Base-by-base conservation (phyloP, 352 stramenopile genomes). In the Phytophthora niederhauseri region DNA sequence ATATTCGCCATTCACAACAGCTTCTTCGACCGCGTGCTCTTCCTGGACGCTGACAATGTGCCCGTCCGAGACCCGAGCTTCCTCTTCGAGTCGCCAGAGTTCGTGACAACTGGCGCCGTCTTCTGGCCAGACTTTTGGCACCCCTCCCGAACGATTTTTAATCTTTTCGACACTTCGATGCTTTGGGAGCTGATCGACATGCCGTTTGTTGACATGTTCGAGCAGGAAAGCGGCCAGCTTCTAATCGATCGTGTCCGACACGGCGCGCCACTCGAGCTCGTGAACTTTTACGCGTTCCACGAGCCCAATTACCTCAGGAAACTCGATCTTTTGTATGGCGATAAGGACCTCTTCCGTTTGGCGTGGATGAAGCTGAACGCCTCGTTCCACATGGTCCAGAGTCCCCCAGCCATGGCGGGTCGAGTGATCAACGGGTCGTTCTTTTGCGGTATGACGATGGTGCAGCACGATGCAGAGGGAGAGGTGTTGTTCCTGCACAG, bases 111-210 rank as follows among this genome's bases (percentile, higher is more conserved):
- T 3, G 81, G 82, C 0, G 81, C 85, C 6, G 38, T 93, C 3
- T 91, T 93, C 61, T 93, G 83, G 83, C 84, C 84, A 2, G 84
- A 92, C 52, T 89, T 89, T 53, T 92, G 80, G 80, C 82, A 91
- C 56, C 78, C 80, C 14, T 31, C 28, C 28, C 28, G 28, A 31
- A 31, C 28, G 28, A 31, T 31, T 31, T 31, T 31, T 31, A 31
- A 31, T 6, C 28, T 31, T 31, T 31, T 31, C 7, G 28, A 31
- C 28, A 31, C 28, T 3, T 31, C 28, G 28, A 31, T 31, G 28
- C 28, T 31, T 31, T 31, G 28, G 28, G 28, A 31, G 28, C 28
- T 31, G 28, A 31, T 31, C 28, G 28, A 31, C 28, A 31, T 31
- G 4, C 28, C 28, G 6, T 9, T 8, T 8, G 28, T 31, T 31